Conservation (phyloP, 1,139 yeast genomes). For the Taiozyma onychis region DNA sequence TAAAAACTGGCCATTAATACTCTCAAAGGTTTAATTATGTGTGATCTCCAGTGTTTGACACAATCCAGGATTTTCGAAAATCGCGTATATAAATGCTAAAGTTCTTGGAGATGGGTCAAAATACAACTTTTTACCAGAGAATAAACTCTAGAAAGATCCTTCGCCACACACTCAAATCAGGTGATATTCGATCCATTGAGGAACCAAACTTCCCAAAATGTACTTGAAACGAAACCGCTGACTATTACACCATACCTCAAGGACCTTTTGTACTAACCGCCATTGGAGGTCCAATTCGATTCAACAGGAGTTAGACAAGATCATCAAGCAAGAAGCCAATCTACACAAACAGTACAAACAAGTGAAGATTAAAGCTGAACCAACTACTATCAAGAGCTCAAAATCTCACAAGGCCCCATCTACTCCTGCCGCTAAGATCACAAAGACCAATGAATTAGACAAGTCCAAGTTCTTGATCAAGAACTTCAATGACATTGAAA, state of each 20-base stretch:
- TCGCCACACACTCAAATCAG: background rate
- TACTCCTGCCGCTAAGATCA: conserved; percentile 7
- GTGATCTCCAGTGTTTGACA: no score
- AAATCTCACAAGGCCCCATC: conserved; percentile 1
- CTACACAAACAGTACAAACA: conserved; percentile 7
- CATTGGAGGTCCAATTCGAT: background rate
- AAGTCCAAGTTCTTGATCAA: conserved; percentile 15
- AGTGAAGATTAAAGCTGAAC: conserved; percentile 16
- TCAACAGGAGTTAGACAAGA: background rate
- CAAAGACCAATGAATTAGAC: conserved; percentile 7
- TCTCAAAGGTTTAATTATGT: no score
- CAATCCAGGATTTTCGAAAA: no score
- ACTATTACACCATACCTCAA: background rate
- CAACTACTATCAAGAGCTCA: conserved; percentile 4
- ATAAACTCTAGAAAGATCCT: background rate
- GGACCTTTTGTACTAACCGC: background rate
- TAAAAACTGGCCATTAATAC: no score
- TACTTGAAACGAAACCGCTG: background rate
- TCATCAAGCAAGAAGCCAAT: background rate
- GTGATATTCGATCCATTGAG: background rate
- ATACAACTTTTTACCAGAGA: no score
- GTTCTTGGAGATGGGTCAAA: no score
- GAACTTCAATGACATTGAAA: background rate
- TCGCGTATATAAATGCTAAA: no score
- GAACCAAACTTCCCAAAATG: background rate